phyloP scores from a whole-genome alignment of 1,284 basidiomycete species.

The Marasmius sp. region DNA sequence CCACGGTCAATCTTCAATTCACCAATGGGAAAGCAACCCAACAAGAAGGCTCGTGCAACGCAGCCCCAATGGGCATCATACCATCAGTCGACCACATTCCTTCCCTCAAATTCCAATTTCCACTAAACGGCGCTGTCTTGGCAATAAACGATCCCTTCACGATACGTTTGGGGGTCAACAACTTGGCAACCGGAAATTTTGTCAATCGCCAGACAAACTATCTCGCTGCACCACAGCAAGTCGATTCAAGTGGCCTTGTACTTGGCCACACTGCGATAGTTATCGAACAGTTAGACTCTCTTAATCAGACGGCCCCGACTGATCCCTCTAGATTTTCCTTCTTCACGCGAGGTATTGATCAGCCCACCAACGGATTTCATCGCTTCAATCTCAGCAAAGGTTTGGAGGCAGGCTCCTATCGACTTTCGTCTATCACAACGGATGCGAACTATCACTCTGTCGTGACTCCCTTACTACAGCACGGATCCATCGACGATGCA shows the following conservation, averaged over 20 bases:
- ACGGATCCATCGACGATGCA: not conserved
- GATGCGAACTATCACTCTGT: not conserved
- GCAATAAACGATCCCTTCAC: constrained; percentile 48
- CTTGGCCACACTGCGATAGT: constrained; percentile 68
- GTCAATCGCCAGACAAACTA: constrained; percentile 55
- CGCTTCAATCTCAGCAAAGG: constrained; percentile 10
- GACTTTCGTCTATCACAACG: not conserved
- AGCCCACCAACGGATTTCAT: constrained; percentile 39
- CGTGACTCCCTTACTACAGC: not conserved
- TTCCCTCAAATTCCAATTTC: constrained; percentile 43
- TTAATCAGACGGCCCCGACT: constrained; percentile 52
- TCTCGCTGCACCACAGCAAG: constrained; percentile 56
- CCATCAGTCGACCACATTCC: constrained; percentile 39
- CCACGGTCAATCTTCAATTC: constrained; percentile 19
- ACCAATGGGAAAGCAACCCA: constrained; percentile 40
- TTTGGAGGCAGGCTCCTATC: constrained; percentile 30
- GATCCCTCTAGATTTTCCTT: constrained; percentile 64
- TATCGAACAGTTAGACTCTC: constrained; percentile 52
- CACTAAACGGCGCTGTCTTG: constrained; percentile 41
- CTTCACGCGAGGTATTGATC: constrained; percentile 63
- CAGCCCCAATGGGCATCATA: constrained; percentile 42
- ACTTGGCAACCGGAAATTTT: constrained; percentile 52
- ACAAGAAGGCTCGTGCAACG: constrained; percentile 49
- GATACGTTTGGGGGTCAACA: constrained; percentile 40
- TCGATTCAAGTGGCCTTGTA: constrained; percentile 53